A percentile compares a stretch with the other conserved stretches of the same genome.
Conservation (phyloP, 257 asterid genomes). For the Solanum chilense region DNA sequence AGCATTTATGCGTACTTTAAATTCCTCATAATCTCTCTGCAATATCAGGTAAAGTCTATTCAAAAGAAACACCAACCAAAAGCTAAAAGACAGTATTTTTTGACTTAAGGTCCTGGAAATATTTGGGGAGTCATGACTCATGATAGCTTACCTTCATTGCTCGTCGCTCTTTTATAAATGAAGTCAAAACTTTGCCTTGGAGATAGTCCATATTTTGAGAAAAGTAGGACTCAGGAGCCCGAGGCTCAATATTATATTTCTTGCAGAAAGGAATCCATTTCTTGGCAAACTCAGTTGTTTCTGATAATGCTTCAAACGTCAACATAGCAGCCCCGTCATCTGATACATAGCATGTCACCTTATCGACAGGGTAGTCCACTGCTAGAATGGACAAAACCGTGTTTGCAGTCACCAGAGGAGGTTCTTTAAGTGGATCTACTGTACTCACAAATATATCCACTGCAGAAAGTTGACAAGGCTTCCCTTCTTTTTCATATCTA, state of each 20-base stretch:
- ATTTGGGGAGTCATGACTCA: not conserved
- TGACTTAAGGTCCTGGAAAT: not conserved
- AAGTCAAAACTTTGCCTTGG: slow-evolving; percentile 13
- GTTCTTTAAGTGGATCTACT: slow-evolving; percentile 24
- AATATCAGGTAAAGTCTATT: not conserved
- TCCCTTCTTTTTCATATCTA: slow-evolving; percentile 21
- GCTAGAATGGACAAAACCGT: slow-evolving; percentile 25
- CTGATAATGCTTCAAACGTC: slow-evolving; percentile 24
- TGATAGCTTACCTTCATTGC: slow-evolving; percentile 16
- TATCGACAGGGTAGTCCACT: slow-evolving; percentile 23
- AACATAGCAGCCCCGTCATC: slow-evolving; percentile 30
- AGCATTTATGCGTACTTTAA: slow-evolving; percentile 20
- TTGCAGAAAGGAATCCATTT: slow-evolving; percentile 31
- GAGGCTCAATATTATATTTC: slow-evolving; percentile 19
- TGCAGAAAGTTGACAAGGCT: slow-evolving; percentile 20
- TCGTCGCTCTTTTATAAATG: slow-evolving; percentile 23
- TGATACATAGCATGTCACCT: slow-evolving; percentile 23
- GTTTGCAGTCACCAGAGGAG: slow-evolving; percentile 24
- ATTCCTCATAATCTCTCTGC: slow-evolving; percentile 29
- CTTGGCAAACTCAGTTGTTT: slow-evolving; percentile 16
- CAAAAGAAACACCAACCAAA: not conserved
- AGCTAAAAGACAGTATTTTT: not conserved
- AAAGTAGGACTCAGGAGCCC: slow-evolving; percentile 28
- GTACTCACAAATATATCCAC: slow-evolving; percentile 27
- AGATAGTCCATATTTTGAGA: slow-evolving; percentile 21